Conservation (phyloP, 768 basidiomycete species). For the Pleurotus tuoliensis region DNA sequence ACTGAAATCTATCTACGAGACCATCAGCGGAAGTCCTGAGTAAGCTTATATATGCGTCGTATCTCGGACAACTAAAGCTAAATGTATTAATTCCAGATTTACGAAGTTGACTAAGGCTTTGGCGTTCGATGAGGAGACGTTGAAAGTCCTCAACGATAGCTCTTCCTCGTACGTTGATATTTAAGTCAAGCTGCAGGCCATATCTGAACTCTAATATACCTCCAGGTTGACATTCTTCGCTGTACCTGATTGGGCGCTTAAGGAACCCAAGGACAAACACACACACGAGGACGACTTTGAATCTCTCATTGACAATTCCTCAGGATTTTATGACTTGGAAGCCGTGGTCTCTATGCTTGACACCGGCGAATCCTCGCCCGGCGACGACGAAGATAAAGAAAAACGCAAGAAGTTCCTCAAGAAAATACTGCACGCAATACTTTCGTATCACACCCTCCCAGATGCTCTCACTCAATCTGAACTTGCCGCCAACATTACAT, state of each 20-base stretch:
- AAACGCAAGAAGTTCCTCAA: constrained; percentile 53
- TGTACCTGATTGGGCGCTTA: constrained; percentile 40
- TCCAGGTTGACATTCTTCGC: constrained; percentile 54
- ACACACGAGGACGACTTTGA: constrained; percentile 10
- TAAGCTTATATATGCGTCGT: not conserved
- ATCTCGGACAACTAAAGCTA: not conserved
- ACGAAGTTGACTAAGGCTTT: constrained; percentile 2
- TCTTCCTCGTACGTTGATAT: constrained; percentile 24
- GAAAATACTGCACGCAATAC: constrained; percentile 46
- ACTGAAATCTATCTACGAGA: not conserved
- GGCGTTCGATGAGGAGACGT: constrained; percentile 28
- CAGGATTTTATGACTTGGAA: constrained; percentile 18
- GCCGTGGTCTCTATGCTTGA: constrained; percentile 27
- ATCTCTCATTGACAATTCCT: constrained; percentile 3
- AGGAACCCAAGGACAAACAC: constrained; percentile 19
- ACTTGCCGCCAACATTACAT: constrained; percentile 52
- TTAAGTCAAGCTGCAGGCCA: not conserved
- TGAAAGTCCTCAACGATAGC: constrained; percentile 34
- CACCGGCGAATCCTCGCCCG: constrained; percentile 26
- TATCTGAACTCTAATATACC: not conserved
- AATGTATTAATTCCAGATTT: not conserved
- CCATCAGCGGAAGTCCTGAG: not conserved
- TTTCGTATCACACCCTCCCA: constrained; percentile 57
- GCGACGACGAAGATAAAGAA: constrained; percentile 41
- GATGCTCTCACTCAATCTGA: constrained; percentile 26